These are phyloP conservation scores for Amaranthus palmeri DNA, from an alignment of 148 eudicot species.

Conservation along the genomic window DNA sequence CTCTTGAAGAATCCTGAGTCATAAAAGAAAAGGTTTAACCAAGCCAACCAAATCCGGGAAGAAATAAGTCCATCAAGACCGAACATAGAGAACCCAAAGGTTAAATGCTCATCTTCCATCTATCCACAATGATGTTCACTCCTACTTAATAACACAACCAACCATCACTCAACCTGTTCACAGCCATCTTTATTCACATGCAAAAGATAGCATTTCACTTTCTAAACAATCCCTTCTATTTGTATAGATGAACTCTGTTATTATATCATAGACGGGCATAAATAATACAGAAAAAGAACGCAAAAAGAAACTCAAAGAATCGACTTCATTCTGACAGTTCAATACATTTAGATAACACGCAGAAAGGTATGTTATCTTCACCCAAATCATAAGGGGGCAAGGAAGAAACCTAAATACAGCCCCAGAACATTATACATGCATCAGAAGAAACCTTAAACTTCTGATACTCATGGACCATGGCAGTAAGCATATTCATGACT, in stretches of 20 bases:
- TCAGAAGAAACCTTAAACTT: background rate
- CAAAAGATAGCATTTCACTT: background rate
- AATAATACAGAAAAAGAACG: background rate
- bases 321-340: background rate
- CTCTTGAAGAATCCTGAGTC: constrained; percentile 1
- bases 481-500: background rate
- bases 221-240: background rate
- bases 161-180: too few relatives aligned
- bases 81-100: background rate
- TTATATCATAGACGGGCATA: background rate
- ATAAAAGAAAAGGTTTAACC: background rate
- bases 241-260: background rate
- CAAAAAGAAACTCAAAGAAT: background rate
- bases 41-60: background rate
- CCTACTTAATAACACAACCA: background rate
- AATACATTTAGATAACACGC: background rate
- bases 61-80: background rate
- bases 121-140: background rate
- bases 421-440: background rate
- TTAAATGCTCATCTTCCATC: background rate
- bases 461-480: background rate
- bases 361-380: constrained; percentile 1
- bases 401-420: background rate
- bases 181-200: background rate
- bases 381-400: background rate